A percentile compares a stretch with the other conserved stretches of the same genome.
phyloP scores from a whole-genome alignment of 2,329 filamentous ascomycete genomes.

The Dryadomyces quercivorus region DNA sequence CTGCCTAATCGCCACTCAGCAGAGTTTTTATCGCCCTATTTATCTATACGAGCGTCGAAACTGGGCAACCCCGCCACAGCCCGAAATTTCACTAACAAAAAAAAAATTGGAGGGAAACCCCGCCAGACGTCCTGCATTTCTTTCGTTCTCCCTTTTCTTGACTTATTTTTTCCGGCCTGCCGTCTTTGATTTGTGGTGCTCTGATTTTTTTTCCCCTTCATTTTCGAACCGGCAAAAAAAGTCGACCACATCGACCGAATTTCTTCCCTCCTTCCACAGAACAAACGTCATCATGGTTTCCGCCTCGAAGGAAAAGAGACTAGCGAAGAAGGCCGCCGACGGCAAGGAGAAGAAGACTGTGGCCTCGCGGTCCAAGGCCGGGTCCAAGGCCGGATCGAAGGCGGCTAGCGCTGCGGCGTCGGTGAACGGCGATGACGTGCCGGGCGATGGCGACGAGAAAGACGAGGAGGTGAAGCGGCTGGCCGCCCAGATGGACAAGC shows the following conservation, averaged over 20 bases:
- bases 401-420: slow-evolving; percentile 36
- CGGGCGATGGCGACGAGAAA: slow-evolving; percentile 35
- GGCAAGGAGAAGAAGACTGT: slow-evolving; percentile 71
- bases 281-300: slow-evolving; percentile 45
- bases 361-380: slow-evolving; percentile 32
- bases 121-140: not conserved
- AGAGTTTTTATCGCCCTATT: slow-evolving; percentile 7
- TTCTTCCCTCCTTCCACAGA: too few relatives aligned
- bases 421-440: slow-evolving; percentile 51
- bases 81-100: slow-evolving; percentile 1
- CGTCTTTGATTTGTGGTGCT: not conserved
- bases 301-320: slow-evolving; percentile 58
- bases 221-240: not conserved
- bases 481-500: slow-evolving; percentile 85
- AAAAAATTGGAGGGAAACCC: slow-evolving; percentile 4
- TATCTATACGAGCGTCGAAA: not conserved
- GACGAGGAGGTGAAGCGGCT: slow-evolving; percentile 75
- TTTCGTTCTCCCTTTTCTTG: not conserved
- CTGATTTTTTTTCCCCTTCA: not conserved
- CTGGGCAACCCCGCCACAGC: slow-evolving; percentile 6
- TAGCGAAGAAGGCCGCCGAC: slow-evolving; percentile 58
- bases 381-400: slow-evolving; percentile 55
- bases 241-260: not conserved
- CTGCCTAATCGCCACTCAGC: slow-evolving; percentile 6
- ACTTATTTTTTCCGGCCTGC: not conserved